These are phyloP conservation scores for Eugenia klotzschiana DNA, from an alignment of 441 rosid species.

Conservation along the genomic window DNA sequence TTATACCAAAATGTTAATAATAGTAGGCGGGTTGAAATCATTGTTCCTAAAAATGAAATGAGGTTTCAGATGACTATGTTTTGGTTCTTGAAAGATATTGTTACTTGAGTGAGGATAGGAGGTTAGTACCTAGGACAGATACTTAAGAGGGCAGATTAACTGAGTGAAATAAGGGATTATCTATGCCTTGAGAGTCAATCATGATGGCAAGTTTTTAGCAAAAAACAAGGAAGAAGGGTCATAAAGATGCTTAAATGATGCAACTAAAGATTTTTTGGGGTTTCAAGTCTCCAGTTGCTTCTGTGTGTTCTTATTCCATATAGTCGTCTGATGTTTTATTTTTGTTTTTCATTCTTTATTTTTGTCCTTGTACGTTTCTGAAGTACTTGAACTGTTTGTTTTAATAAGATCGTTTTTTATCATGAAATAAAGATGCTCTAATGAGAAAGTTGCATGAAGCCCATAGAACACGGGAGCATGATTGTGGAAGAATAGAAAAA, in stretches of 20 bases:
- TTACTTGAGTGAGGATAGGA: not conserved
- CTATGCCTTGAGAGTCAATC: not conserved
- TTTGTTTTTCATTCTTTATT: not conserved
- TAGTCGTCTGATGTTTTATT: not conserved
- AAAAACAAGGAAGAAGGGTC: not conserved
- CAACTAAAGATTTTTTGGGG: not conserved
- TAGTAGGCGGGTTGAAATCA: not conserved
- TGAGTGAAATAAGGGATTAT: not conserved
- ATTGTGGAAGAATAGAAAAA: not conserved
- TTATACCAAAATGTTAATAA: not conserved
- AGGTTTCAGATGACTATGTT: not conserved
- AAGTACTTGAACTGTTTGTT: not conserved
- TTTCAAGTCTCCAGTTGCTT: not conserved
- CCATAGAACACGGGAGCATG: not conserved
- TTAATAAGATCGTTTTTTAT: not conserved
- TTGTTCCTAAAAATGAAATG: not conserved
- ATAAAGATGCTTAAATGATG: not conserved
- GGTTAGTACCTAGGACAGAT: not conserved
- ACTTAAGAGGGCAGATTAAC: not conserved
- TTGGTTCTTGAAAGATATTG: not conserved
- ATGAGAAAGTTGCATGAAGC: not conserved
- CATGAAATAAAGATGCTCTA: not conserved
- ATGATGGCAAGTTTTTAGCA: not conserved
- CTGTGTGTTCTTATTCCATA: not conserved
- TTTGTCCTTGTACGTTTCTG: not conserved